Conservation (phyloP, 768 basidiomycete genomes). For the Vararia minispora region DNA sequence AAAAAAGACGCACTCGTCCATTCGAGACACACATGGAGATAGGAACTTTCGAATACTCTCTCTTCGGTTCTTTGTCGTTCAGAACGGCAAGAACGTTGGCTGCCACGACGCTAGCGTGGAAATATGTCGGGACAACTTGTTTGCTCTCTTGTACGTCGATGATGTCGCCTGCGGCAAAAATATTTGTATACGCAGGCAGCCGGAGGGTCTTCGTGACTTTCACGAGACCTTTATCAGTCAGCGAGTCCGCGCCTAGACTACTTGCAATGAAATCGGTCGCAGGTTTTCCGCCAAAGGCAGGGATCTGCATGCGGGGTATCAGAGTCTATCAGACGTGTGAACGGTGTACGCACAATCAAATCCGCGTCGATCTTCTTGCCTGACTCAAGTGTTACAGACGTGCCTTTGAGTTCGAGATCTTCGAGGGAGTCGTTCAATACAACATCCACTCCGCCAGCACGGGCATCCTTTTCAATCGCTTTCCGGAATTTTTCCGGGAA, state of each 20-base stretch:
- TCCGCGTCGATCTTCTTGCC: slow-evolving; percentile 42
- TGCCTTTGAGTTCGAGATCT: slow-evolving; percentile 20
- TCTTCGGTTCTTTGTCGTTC: slow-evolving; percentile 23
- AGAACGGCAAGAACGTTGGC: slow-evolving; percentile 39
- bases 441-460: slow-evolving; percentile 35
- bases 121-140: slow-evolving; percentile 34
- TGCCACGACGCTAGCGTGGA: slow-evolving; percentile 33
- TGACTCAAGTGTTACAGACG: slow-evolving; percentile 35
- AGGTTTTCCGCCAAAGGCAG: slow-evolving; percentile 25
- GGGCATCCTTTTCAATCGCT: slow-evolving; percentile 29
- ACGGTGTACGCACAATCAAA: slow-evolving; percentile 37
- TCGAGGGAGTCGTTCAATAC: slow-evolving; percentile 44
- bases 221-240: slow-evolving; percentile 31
- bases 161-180: slow-evolving; percentile 60
- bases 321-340: not conserved
- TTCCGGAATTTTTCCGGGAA: slow-evolving; percentile 47
- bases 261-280: slow-evolving; percentile 43
- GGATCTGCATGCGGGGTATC: slow-evolving; percentile 13
- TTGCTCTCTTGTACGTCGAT: slow-evolving; percentile 57
- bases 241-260: slow-evolving; percentile 26
- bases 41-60: slow-evolving; percentile 34
- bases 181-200: slow-evolving; percentile 33
- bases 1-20: slow-evolving; percentile 8
- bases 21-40: slow-evolving; percentile 35
- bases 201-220: slow-evolving; percentile 50